Evolutionary conservation across 1,284 basidiomycete genomes (phyloP), one percentile per base, ranked within the genome.

Genomic region (Takashimella tepidaria): DNA sequence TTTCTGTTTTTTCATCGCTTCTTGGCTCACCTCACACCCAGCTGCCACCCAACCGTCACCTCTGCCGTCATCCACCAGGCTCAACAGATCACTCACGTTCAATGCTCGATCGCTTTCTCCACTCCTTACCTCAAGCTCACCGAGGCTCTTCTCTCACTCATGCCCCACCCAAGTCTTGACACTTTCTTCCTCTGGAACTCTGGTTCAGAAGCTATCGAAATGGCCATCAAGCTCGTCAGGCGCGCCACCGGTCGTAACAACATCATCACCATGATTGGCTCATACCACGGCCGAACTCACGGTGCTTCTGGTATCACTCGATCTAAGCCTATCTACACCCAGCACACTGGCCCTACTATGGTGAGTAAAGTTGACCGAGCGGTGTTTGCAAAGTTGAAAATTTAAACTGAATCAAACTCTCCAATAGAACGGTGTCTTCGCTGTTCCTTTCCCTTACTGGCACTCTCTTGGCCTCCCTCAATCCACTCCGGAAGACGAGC

Each of bases 131-230:
- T 59, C 43, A 54, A 59, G 55, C 60, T 61, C 24, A 37, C 63
- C 44, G 59, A 63, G 53, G 44, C 48, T 16, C 59, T 66, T 19
- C 49, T 60, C 41, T 54, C 56, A 22, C 45, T 58, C 21, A 63
- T 66, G 61, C 63, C 63, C 41, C 42, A 57, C 51, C 47, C 49
- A 21, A 53, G 52, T 42, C 58, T 61, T 48, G 56, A 75, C 75
- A 89, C 89, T 19, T 93, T 97, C 81, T 95, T 90, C 81, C 89
- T 93, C 76, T 91, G 88, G 88, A 97, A 92, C 79, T 95, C 91
- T 4, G 75, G 75, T 5, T 68, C 70, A 43, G 63, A 66, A 60
- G 63, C 63, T 10, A 55, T 61, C 44, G 63, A 66, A 53, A 57
- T 61, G 26, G 57, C 60, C 12, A 52, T 67, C 57, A 66, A 68